Conservation (phyloP, 2,329 filamentous ascomycete genomes). For the Sporothrix variecibatus region DNA sequence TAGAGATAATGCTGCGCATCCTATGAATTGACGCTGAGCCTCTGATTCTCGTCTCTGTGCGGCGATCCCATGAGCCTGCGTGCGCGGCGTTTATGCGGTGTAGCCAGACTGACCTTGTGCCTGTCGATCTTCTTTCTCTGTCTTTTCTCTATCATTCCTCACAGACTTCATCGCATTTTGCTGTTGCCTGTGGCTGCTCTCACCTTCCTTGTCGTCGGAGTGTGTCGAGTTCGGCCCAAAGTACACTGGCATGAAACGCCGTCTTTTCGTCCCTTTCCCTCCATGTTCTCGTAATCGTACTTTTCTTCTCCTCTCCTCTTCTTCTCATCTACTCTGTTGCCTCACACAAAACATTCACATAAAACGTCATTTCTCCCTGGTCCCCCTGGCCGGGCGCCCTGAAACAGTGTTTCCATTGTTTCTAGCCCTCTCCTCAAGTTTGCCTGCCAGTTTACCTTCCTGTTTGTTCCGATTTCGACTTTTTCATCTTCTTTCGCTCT, state of each 20-base stretch:
- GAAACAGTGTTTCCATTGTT: slow-evolving; percentile 19
- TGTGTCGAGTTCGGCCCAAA: background rate
- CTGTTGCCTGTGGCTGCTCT: background rate
- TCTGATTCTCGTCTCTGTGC: background rate
- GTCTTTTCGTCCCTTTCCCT: background rate
- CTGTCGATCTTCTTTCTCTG: background rate
- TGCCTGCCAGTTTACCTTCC: background rate
- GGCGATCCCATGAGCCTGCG: background rate
- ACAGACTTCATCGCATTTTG: background rate
- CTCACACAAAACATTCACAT: slow-evolving; percentile 19
- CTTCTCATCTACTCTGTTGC: slow-evolving; percentile 8
- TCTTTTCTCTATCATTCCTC: background rate
- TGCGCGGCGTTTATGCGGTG: slow-evolving; percentile 16
- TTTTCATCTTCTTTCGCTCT: background rate
- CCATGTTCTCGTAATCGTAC: background rate
- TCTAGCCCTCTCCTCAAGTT: background rate
- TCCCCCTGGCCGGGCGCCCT: background rate
- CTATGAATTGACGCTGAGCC: slow-evolving; percentile 19
- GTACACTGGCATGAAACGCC: background rate
- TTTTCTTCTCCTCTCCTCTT: background rate
- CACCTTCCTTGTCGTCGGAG: background rate
- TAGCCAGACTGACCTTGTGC: background rate
- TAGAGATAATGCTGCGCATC: background rate
- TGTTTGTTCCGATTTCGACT: background rate
- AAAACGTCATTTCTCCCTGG: background rate